Evolutionary conservation across 805 yeast species (phyloP).

Genomic region (Schwanniomyces polymorphus): DNA sequence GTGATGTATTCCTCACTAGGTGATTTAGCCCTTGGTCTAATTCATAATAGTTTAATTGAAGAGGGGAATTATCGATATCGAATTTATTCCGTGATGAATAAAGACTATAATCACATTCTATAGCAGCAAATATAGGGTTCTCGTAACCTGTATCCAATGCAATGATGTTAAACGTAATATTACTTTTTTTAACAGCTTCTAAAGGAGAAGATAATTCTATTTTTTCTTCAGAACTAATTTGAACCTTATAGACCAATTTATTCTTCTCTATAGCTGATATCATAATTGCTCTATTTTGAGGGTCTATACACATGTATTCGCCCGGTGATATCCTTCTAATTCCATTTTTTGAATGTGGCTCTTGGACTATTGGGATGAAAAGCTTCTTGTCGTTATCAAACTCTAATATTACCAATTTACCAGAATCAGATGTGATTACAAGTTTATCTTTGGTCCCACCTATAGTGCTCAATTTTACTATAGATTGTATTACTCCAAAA

Average conservation of each 20-base stretch:
- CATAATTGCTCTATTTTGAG: constrained; percentile 67
- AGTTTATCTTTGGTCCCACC: constrained; percentile 58
- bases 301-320: constrained; percentile 66
- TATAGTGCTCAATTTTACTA: constrained; percentile 51
- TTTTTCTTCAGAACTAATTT: constrained; percentile 43
- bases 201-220: constrained; percentile 69
- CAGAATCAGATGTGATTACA: constrained; percentile 79
- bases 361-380: constrained; percentile 54
- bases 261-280: constrained; percentile 71
- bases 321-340: constrained; percentile 77
- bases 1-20: constrained; percentile 47
- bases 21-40: constrained; percentile 85
- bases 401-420: constrained; percentile 59
- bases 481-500: constrained; percentile 58
- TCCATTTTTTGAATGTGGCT: constrained; percentile 74
- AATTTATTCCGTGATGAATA: constrained; percentile 5
- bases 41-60: constrained; percentile 66
- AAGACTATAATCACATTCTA: constrained; percentile 61
- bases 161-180: constrained; percentile 51
- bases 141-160: constrained; percentile 77
- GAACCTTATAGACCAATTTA: constrained; percentile 68
- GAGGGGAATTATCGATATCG: constrained; percentile 4
- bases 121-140: constrained; percentile 80
- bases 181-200: constrained; percentile 55
- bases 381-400: constrained; percentile 34